These are phyloP conservation scores for Leccinellum rugosiceps DNA, from an alignment of 768 basidiomycete species.

Conservation along the genomic window DNA sequence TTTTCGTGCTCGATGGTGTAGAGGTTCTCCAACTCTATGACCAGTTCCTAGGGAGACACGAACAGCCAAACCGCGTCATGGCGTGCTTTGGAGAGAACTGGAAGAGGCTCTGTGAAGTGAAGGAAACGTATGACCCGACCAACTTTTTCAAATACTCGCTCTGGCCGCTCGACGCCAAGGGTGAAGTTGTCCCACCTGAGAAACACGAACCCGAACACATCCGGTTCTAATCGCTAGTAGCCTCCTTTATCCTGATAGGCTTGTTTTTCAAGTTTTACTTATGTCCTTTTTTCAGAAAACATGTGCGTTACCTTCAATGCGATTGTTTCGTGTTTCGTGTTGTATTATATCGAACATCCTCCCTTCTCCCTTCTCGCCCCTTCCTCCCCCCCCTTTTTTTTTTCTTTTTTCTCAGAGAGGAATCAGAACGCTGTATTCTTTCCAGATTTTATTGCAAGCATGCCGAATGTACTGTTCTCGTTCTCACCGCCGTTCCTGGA, in stretches of 20 bases:
- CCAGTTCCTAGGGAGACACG: slow-evolving; percentile 75
- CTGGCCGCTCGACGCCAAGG: slow-evolving; percentile 70
- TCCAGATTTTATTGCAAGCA: neutral
- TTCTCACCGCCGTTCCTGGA: neutral
- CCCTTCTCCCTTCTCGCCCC: no score
- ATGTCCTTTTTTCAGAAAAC: neutral
- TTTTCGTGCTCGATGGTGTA: slow-evolving; percentile 15
- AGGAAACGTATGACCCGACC: slow-evolving; percentile 71
- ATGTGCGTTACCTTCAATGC: neutral
- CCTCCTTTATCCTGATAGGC: no score
- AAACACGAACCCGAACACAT: slow-evolving; percentile 56
- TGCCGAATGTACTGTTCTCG: neutral
- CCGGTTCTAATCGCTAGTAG: slow-evolving; percentile 10
- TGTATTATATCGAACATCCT: neutral
- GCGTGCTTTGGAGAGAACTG: slow-evolving; percentile 76
- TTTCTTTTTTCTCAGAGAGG: neutral
- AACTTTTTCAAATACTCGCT: slow-evolving; percentile 75
- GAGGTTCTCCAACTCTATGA: slow-evolving; percentile 18
- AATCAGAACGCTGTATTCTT: neutral
- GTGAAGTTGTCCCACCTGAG: slow-evolving; percentile 51
- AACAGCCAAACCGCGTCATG: slow-evolving; percentile 57
- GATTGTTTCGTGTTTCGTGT: neutral
- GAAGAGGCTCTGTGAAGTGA: slow-evolving; percentile 65
- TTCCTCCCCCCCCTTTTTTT: neutral
- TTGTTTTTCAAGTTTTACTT: neutral